phyloP scores from a whole-genome alignment of 495 filamentous ascomycete species.

The Baudoinia panamericana region DNA sequence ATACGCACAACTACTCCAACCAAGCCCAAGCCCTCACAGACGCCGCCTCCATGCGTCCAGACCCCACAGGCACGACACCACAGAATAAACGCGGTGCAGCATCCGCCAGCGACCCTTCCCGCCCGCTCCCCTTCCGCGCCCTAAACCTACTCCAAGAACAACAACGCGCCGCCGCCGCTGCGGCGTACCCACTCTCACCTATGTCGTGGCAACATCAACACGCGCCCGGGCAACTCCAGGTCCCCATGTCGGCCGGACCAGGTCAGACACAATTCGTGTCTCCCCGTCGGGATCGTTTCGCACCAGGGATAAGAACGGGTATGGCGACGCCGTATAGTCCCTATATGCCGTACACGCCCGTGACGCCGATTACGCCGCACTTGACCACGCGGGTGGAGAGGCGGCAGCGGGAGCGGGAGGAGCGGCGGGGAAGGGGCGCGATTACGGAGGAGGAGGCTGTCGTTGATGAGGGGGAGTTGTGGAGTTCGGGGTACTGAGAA shows the following conservation, averaged over 20 bases:
- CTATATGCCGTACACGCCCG: constrained; percentile 82
- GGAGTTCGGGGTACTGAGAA: constrained; percentile 35
- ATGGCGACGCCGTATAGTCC: constrained; percentile 73
- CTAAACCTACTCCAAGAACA: constrained; percentile 1
- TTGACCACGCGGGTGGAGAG: constrained; percentile 59
- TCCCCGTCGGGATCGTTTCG: constrained; percentile 30
- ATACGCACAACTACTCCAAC: constrained; percentile 6
- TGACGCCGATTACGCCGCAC: constrained; percentile 76
- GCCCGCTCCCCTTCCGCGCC: constrained; percentile 14
- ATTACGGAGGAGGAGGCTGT: constrained; percentile 45
- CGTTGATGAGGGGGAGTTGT: constrained; percentile 43
- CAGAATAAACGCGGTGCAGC: constrained; percentile 1
- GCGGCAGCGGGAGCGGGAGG: constrained; percentile 49
- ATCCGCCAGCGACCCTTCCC: neutral
- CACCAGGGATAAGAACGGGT: constrained; percentile 45
- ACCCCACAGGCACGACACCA: constrained; percentile 10
- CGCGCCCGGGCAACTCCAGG: neutral
- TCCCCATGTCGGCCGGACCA: constrained; percentile 21
- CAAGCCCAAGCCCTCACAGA: constrained; percentile 6
- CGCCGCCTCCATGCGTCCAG: constrained; percentile 12
- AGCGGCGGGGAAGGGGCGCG: constrained; percentile 30
- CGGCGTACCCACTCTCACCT: constrained; percentile 22
- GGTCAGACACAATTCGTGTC: constrained; percentile 37
- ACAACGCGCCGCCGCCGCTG: constrained; percentile 9
- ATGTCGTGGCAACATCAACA: constrained; percentile 10